phyloP scores from a whole-genome alignment of 2,329 filamentous ascomycete genomes.

The Penicillium thymicola region DNA sequence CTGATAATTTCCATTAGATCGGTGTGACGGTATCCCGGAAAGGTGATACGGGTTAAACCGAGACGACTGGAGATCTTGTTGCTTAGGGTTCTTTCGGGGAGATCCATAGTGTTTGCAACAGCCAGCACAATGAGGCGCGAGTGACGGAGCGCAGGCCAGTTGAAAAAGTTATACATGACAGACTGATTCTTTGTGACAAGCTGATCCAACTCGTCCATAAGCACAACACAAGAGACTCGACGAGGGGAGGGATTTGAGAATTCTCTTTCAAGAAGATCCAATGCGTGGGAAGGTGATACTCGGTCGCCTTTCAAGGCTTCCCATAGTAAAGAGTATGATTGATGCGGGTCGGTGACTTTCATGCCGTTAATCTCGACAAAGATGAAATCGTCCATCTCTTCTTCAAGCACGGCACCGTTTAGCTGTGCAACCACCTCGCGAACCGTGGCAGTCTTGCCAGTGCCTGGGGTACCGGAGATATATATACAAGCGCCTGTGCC shows the following conservation, averaged over 20 bases:
- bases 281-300: constrained; percentile 84
- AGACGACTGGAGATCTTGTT: constrained; percentile 97
- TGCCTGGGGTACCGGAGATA: constrained; percentile 97
- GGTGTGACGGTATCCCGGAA: constrained; percentile 94
- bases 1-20: constrained; percentile 97
- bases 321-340: constrained; percentile 93
- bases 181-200: constrained; percentile 96
- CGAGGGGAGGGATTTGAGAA: constrained; percentile 89
- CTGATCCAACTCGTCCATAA: constrained; percentile 98
- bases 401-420: constrained; percentile 79
- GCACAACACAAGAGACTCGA: constrained; percentile 87
- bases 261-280: constrained; percentile 86
- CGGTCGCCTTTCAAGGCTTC: constrained; percentile 91
- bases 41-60: constrained; percentile 89
- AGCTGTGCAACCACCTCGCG: constrained; percentile 88
- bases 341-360: constrained; percentile 98
- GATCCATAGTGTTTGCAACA: constrained; percentile 98
- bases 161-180: constrained; percentile 99
- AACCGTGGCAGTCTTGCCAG: constrained; percentile 95
- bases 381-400: constrained; percentile 96
- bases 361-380: constrained; percentile 99
- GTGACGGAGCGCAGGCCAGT: constrained; percentile 91
- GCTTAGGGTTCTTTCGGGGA: constrained; percentile 90
- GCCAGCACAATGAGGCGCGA: constrained; percentile 92
- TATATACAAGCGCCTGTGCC: constrained; percentile 96